A percentile compares a stretch with the other conserved stretches of the same genome.
phyloP scores from a whole-genome alignment of 139 green algal species.

The Eudorina sp. region DNA sequence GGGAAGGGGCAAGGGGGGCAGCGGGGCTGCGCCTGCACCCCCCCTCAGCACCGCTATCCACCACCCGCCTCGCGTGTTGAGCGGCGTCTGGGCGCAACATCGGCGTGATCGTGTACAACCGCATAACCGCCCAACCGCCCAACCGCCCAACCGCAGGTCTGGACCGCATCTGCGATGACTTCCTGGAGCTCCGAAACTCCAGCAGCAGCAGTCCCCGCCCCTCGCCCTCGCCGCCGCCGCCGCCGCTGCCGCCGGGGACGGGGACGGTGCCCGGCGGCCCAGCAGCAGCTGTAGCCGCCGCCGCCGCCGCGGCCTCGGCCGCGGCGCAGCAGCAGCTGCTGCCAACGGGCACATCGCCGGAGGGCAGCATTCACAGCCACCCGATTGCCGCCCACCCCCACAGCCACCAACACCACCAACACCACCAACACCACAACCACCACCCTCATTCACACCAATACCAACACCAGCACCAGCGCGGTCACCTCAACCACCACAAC shows the following conservation, averaged over 20 bases:
- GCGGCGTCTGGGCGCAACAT: too few species aligned
- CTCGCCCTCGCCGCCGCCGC: conserved; percentile 19
- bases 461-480: neutral
- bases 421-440: neutral
- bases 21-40: too few species aligned
- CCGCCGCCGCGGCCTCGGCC: neutral
- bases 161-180: conserved; percentile 37
- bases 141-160: neutral
- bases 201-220: neutral
- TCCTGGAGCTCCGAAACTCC: conserved; percentile 30
- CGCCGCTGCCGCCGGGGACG: too few species aligned
- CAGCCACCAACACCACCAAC: neutral
- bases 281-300: neutral
- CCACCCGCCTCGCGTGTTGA: too few species aligned
- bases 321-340: neutral
- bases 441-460: neutral
- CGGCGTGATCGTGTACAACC: too few species aligned
- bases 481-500: neutral
- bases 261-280: neutral
- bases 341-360: neutral
- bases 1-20: too few species aligned
- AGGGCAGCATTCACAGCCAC: neutral
- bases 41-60: too few species aligned
- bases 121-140: too few species aligned
- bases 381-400: neutral